Evolutionary conservation across 257 asterid species (phyloP), one percentile per base, ranked within the genome.

Genomic region (Gentiana dahurica): DNA sequence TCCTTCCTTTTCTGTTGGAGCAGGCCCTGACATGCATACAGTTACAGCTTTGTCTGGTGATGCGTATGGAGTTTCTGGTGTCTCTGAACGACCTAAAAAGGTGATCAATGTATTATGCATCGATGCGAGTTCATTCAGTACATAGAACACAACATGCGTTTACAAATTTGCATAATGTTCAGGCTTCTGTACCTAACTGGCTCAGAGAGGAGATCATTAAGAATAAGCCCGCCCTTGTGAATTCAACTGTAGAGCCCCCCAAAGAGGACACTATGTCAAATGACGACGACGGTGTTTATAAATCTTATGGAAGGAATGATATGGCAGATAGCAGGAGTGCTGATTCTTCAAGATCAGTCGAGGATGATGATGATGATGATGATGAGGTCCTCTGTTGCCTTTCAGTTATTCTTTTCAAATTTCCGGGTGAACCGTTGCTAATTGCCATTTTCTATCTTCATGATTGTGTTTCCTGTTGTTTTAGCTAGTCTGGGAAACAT

Each of bases 141-240:
- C 36, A 49, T 15, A 44, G 15, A 65, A 41, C 9, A 41, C 9
- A 41, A 5, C 2, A 41, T 41, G 9, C 0, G 6, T 5, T 41
- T 33, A 48, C 41, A 56, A 41, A 39, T 55, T 67, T 73, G 62
- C 43, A 36, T 53, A 62, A 60, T 50, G 72, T 74, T 60, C 75
- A 90, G 98, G 94, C 95, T 36, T 80, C 96, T 12, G 98, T 90
- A 24, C 98, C 98, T 69, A 90, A 81, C 75, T 90, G 98, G 98
- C 91, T 90, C 39, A 83, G 95, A 77, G 98, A 90, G 75, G 98
- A 90, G 76, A 85, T 92, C 57, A 92, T 87, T 49, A 92, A 88
- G 73, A 92, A 79, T 48, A 92, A 88, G 81, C 81, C 94, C 73
- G 83, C 71, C 68, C 76, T 91, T 61, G 62, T 93, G 36, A 85